A percentile compares a stretch with the other conserved stretches of the same genome.
These are phyloP conservation scores for Tulasnella calospora DNA, from an alignment of 768 basidiomycete species.

Conservation along the genomic window DNA sequence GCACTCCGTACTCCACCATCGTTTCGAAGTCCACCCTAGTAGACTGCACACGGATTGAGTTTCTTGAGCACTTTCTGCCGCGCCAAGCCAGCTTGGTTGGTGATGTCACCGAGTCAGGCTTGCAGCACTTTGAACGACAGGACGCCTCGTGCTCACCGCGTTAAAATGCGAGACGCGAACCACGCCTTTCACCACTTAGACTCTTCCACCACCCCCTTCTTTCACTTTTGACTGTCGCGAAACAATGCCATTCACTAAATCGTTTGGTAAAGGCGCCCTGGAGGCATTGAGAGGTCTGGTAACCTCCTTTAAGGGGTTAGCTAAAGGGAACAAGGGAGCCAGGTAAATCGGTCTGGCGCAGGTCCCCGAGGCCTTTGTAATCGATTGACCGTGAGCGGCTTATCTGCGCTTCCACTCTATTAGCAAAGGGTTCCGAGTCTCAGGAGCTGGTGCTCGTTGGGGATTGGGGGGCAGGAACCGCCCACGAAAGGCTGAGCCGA, in stretches of 20 bases:
- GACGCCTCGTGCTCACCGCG: background rate
- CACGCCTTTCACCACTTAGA: background rate
- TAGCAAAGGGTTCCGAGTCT: too few species aligned
- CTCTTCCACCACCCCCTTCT: background rate
- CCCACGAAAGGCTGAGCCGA: background rate
- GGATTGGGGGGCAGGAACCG: too few species aligned
- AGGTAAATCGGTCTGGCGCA: background rate
- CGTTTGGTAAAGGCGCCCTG: background rate
- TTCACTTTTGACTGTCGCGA: background rate
- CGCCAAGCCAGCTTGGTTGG: too few species aligned
- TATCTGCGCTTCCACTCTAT: too few species aligned
- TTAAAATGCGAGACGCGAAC: background rate
- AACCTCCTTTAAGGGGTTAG: background rate
- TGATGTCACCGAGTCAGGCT: too few species aligned
- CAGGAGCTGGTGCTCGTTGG: too few species aligned
- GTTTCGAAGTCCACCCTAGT: too few species aligned
- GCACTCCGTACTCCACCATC: too few species aligned
- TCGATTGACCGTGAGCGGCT: background rate
- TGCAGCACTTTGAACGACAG: too few species aligned
- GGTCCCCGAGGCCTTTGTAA: background rate
- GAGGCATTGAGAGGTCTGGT: background rate
- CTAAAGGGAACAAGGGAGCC: background rate
- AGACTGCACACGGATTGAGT: too few species aligned
- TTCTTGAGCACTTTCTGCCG: too few species aligned
- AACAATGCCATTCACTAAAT: background rate